Evolutionary conservation across 2,329 filamentous ascomycete genomes (phyloP).

Genomic region (Cadophora sp.): DNA sequence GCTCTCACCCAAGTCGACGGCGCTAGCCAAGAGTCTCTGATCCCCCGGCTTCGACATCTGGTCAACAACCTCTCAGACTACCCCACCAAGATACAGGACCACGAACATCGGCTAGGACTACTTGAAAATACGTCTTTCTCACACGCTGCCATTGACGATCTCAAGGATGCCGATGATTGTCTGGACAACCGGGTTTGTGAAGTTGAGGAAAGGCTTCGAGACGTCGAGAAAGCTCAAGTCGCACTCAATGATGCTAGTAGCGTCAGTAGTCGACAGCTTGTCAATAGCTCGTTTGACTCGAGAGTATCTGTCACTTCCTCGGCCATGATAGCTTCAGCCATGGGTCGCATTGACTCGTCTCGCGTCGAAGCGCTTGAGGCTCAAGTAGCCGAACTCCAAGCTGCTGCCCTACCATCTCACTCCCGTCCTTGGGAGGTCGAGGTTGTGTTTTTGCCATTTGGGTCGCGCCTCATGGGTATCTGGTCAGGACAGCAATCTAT

Average conservation of each 20-base stretch:
- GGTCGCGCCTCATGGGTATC: constrained; percentile 57
- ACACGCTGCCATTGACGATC: constrained; percentile 69
- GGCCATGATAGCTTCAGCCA: constrained; percentile 46
- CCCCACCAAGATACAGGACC: constrained; percentile 44
- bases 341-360: constrained; percentile 48
- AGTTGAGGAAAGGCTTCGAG: constrained; percentile 68
- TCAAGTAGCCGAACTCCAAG: constrained; percentile 41
- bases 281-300: constrained; percentile 43
- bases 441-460: constrained; percentile 77
- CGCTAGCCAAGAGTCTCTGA: constrained; percentile 27
- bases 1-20: constrained; percentile 21
- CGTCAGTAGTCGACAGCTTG: constrained; percentile 32
- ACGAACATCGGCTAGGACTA: constrained; percentile 70
- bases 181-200: constrained; percentile 72
- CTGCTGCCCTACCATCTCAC: constrained; percentile 59
- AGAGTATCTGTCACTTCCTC: constrained; percentile 48
- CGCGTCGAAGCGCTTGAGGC: constrained; percentile 56
- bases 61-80: constrained; percentile 36
- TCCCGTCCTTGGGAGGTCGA: constrained; percentile 75
- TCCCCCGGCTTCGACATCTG: constrained; percentile 37
- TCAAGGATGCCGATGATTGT: constrained; percentile 71
- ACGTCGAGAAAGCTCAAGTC: constrained; percentile 63
- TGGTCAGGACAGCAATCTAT: constrained; percentile 55
- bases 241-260: constrained; percentile 44
- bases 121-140: constrained; percentile 76